Base-by-base conservation (phyloP, 2,329 filamentous ascomycete species). In the Apiospora phragmitis region DNA sequence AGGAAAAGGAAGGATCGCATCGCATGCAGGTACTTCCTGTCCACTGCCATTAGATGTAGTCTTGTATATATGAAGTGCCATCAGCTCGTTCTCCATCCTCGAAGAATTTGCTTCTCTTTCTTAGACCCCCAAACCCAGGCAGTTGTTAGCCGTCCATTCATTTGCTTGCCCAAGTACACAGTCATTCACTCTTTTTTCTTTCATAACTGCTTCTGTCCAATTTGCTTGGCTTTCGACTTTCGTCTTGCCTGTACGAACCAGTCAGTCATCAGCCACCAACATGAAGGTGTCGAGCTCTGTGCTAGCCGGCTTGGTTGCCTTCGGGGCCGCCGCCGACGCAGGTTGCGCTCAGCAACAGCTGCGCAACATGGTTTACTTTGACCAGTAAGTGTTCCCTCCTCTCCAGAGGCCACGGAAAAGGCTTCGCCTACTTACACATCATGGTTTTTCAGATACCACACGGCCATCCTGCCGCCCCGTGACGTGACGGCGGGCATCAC, bases 401-500 rank as follows among this genome's bases (percentile, higher is more conserved):
- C 43, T 43, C 16, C 18, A 35, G 9, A 18, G n/a, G 18, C 8
- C 35, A 18, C 1, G 16, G 24, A 21, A 11, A 18, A 26, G 38
- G 9, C 35, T 45, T 41, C 26, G 26, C 14, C 26, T 14, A 9
- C 51, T 59, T 32, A 59, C 51, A 59, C 55, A 11, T 7, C 32
- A 21, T 32, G 32, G 35, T 1, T 24, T 62, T 2, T 16, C n/a
- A 72, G 71, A 69, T 73, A 72, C 47, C 72, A 73, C 42, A 62
- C 59, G n/a, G 69, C 70, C 16, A 68, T 49, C 41, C 66, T 72
- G 35, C 69, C 70, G n/a, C 45, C 70, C n/a, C 41, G 32, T 18
- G 29, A 71, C 26, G 69, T 70, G 43, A 76, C 72, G 11, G 72
- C 74, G 4, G 77, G 76, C 18, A 74, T 80, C 68, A 79, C 77